Evolutionary conservation across 2,329 filamentous ascomycete species (phyloP).

Genomic region (Septoria linicola): DNA sequence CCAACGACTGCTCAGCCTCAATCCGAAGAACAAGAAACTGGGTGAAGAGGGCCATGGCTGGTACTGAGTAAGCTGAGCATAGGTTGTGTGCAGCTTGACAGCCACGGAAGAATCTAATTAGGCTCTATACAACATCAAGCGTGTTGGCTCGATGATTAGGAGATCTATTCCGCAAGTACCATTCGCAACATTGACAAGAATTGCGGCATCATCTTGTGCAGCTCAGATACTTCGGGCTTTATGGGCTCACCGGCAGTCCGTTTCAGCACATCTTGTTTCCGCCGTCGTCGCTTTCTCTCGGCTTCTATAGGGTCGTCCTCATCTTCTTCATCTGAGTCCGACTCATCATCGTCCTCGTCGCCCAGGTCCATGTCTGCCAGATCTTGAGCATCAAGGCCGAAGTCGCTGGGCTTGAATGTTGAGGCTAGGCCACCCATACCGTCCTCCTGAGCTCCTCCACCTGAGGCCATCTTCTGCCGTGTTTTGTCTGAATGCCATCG

Average conservation of each 20-base stretch:
- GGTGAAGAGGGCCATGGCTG: constrained; percentile 58
- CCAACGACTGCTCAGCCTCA: constrained; percentile 58
- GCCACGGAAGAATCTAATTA: too few species aligned
- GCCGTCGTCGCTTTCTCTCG: constrained; percentile 74
- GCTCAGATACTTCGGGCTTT: constrained; percentile 39
- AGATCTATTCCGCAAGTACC: constrained; percentile 35
- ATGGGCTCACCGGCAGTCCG: constrained; percentile 40
- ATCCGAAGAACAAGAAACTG: constrained; percentile 54
- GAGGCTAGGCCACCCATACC: constrained; percentile 55
- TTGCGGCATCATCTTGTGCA: constrained; percentile 36
- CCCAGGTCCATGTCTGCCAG: constrained; percentile 82
- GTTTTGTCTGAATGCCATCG: constrained; percentile 99
- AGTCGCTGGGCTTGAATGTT: constrained; percentile 76
- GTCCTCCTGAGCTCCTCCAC: constrained; percentile 53
- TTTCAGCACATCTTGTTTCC: constrained; percentile 72
- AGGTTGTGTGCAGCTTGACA: too few species aligned
- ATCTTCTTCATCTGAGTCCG: constrained; percentile 67
- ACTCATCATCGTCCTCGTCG: constrained; percentile 66
- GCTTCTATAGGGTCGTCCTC: constrained; percentile 83
- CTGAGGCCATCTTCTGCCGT: constrained; percentile 96
- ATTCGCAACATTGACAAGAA: constrained; percentile 40
- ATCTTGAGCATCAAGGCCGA: constrained; percentile 84
- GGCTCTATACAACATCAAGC: too few species aligned
- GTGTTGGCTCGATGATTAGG: too few species aligned
- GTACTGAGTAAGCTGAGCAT: constrained; percentile 33